Evolutionary conservation across 2,329 filamentous ascomycete genomes (phyloP).

Genomic region (Aspergillus bombycis): DNA sequence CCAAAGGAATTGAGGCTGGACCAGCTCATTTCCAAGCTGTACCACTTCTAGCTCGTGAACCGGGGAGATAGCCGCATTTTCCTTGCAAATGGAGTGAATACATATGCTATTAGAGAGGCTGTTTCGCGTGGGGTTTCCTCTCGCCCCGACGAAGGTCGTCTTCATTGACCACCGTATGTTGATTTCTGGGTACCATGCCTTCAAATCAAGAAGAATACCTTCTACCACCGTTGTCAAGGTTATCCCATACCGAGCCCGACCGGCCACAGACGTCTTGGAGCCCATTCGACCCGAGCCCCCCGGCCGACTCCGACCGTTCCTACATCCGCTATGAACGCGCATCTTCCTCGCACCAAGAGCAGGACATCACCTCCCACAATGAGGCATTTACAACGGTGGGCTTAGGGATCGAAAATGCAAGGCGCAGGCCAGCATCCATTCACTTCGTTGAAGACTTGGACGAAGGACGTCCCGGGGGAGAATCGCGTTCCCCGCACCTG

Average conservation of each 20-base stretch:
- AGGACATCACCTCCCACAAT: not conserved
- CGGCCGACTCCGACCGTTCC: slow-evolving; percentile 1
- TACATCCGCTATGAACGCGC: slow-evolving; percentile 11
- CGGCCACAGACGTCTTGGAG: not conserved
- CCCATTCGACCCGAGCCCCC: slow-evolving; percentile 1
- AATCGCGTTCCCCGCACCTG: not conserved
- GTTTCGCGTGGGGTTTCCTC: not conserved
- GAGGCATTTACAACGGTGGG: not conserved
- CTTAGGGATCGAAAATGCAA: slow-evolving; percentile 1
- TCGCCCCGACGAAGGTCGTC: not conserved
- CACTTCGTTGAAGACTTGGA: not conserved
- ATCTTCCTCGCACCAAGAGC: not conserved
- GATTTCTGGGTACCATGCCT: slow-evolving; percentile 3
- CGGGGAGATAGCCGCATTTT: not conserved
- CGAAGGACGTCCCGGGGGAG: not conserved
- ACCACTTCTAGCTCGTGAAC: not conserved
- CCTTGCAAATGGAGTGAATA: not conserved
- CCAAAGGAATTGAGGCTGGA: not conserved
- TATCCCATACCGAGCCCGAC: not conserved
- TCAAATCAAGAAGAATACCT: slow-evolving; percentile 10
- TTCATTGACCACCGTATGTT: not conserved
- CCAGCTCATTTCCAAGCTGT: not conserved
- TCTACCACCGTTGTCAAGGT: slow-evolving; percentile 3
- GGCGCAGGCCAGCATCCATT: not conserved
- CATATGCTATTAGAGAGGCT: not conserved